Conservation (phyloP, 331 rosid species). For the Erythrophleum ivorense region DNA sequence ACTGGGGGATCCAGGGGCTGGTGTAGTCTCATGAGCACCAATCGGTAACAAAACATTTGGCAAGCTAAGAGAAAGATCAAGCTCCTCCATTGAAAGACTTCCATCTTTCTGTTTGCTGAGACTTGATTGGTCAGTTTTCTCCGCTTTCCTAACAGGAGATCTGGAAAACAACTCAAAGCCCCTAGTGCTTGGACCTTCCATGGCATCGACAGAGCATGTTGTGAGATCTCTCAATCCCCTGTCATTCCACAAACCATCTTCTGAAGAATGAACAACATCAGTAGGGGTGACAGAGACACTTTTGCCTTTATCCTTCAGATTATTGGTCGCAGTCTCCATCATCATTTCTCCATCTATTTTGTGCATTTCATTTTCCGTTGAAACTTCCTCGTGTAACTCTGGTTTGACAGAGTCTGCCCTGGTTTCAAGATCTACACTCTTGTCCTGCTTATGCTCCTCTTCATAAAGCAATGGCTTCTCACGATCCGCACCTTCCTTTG, state of each 20-base stretch:
- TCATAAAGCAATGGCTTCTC: conserved; percentile 45
- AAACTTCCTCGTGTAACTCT: conserved; percentile 49
- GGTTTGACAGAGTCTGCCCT: conserved; percentile 48
- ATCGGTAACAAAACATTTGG: conserved; percentile 93
- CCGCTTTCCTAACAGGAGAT: conserved; percentile 79
- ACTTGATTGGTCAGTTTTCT: conserved; percentile 58
- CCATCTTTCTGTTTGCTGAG: conserved; percentile 58
- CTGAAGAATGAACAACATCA: conserved; percentile 54
- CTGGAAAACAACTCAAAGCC: conserved; percentile 85
- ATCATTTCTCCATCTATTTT: conserved; percentile 41
- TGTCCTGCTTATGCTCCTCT: conserved; percentile 47
- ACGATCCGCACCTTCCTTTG: conserved; percentile 35
- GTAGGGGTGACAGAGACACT: conserved; percentile 57
- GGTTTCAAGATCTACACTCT: conserved; percentile 53
- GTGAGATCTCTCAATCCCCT: conserved; percentile 60
- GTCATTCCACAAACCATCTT: conserved; percentile 59
- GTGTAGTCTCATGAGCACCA: conserved; percentile 63
- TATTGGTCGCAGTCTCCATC: conserved; percentile 47
- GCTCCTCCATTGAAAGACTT: conserved; percentile 66
- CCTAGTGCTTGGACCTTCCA: conserved; percentile 89
- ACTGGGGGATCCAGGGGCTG: conserved; percentile 83
- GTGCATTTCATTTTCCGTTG: conserved; percentile 50
- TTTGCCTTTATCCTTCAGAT: conserved; percentile 85
- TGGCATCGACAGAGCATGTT: conserved; percentile 51
- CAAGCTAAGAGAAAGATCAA: conserved; percentile 94